Percentiles rank a stretch among this genome's conserved stretches.
These are phyloP conservation scores for Clavariopsis aquatica DNA, from an alignment of 495 filamentous ascomycete genomes.

Conservation along the genomic window DNA sequence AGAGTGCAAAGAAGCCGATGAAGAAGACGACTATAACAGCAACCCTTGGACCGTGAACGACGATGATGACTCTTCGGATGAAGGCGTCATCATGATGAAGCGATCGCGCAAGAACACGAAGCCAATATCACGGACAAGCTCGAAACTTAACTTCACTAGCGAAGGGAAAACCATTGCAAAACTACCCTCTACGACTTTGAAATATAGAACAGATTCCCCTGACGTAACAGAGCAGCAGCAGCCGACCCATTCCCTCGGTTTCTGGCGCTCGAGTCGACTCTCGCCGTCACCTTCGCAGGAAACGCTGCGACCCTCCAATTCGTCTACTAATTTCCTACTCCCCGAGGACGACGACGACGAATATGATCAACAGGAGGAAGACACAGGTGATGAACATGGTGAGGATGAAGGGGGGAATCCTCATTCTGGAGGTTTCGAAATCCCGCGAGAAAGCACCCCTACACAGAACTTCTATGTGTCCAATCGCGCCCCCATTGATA, in stretches of 20 bases:
- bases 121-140: slow-evolving; percentile 47
- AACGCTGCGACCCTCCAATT: slow-evolving; percentile 69
- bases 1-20: slow-evolving; percentile 74
- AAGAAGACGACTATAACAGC: slow-evolving; percentile 58
- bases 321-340: slow-evolving; percentile 69
- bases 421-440: slow-evolving; percentile 51
- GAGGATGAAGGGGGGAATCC: slow-evolving; percentile 59
- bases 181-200: slow-evolving; percentile 87
- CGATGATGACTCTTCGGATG: slow-evolving; percentile 66
- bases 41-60: slow-evolving; percentile 48
- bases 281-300: slow-evolving; percentile 76
- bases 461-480: background rate
- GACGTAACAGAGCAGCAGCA: slow-evolving; percentile 59
- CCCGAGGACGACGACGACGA: slow-evolving; percentile 54
- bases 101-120: slow-evolving; percentile 54
- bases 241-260: slow-evolving; percentile 34
- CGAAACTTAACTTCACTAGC: slow-evolving; percentile 54
- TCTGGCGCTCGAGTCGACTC: slow-evolving; percentile 46
- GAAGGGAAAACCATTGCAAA: slow-evolving; percentile 93
- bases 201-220: slow-evolving; percentile 80
- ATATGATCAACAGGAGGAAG: background rate
- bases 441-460: slow-evolving; percentile 34
- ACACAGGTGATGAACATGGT: too few species aligned
- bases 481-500: background rate
- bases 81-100: slow-evolving; percentile 87